Base-by-base conservation (phyloP, 306 rosid genomes). In the Cyamopsis tetragonoloba region DNA sequence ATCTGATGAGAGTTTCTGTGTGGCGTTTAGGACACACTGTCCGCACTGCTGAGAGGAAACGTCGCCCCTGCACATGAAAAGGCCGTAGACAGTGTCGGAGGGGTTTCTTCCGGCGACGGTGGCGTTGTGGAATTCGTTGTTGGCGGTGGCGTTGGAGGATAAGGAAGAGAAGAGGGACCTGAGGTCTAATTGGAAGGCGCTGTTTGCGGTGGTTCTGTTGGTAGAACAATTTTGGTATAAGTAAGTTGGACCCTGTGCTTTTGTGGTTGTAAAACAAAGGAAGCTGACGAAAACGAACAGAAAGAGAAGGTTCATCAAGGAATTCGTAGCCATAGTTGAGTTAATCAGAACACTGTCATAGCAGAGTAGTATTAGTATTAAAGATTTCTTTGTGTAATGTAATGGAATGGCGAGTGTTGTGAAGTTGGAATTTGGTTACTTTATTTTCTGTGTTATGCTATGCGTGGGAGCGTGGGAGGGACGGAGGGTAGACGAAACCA, bases 21-120 rank as follows among this genome's bases (percentile, higher is more conserved):
- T 44, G 8, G 77, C 77, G 23, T 71, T 35, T 0, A 17, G 2
- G 2, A 77, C 73, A 23, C 69, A 62, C 9, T 77, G 60, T 3
- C 37, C 38, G 11, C 77, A 77, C 1, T 7, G 9, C 34, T 23
- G 18, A 51, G 20, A 8, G 26, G 7, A 0, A 11, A 27, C n/a
- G 38, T 70, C 81, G 2, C 80, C 76, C 9, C 81, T 65, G 65
- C 76, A 76, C 66, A 61, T 61, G 66, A 69, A 76, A 1, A 69
- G 59, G 39, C 80, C 76, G 0, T 76, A 61, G 6, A 53, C 51
- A 0, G 43, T 20, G 38, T 76, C 76, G 10, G 62, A 51, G 56
- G 47, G 15, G 57, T 30, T 57, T 8, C 30, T 24, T 28, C 56
- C 35, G 17, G n/a, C 0, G 4, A 66, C 69, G n/a, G 69, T 66